Evolutionary conservation across 208 protist species (phyloP).

Genomic region (Crithidia sp.): DNA sequence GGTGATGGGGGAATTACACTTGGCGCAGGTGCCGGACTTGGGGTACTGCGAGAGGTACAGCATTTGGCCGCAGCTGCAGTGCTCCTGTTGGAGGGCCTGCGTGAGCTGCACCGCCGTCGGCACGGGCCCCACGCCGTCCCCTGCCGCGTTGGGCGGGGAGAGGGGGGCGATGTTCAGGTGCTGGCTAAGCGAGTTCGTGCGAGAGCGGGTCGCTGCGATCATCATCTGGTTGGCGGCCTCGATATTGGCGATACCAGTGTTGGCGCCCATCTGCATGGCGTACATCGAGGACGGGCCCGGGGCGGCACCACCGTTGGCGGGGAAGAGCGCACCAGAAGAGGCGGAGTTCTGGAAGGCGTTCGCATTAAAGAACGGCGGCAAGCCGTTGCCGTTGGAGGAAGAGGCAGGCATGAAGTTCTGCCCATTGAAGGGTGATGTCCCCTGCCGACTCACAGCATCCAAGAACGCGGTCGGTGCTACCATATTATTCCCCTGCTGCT

Average conservation of each 20-base stretch:
- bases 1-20: constrained; percentile 32
- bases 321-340: constrained; percentile 3
- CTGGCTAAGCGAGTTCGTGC: constrained; percentile 11
- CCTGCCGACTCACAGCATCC: constrained; percentile 9
- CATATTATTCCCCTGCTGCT: background rate
- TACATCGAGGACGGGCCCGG: constrained; percentile 23
- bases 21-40: constrained; percentile 26
- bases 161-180: constrained; percentile 15
- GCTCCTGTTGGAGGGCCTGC: constrained; percentile 24
- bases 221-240: constrained; percentile 41
- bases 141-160: background rate
- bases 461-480: constrained; percentile 1
- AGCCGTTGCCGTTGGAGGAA: background rate
- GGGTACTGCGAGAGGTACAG: constrained; percentile 43
- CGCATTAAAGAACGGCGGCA: constrained; percentile 25
- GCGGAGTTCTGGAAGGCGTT: constrained; percentile 9
- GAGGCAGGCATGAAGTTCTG: constrained; percentile 5
- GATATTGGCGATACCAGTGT: constrained; percentile 29
- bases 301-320: background rate
- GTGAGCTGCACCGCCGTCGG: constrained; percentile 40
- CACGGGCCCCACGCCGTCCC: background rate
- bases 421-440: constrained; percentile 12
- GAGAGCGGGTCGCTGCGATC: constrained; percentile 32
- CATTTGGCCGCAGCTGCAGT: constrained; percentile 53
- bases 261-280: constrained; percentile 17